Evolutionary conservation across 768 basidiomycete species (phyloP).

Genomic region (Suillus alpinus): DNA sequence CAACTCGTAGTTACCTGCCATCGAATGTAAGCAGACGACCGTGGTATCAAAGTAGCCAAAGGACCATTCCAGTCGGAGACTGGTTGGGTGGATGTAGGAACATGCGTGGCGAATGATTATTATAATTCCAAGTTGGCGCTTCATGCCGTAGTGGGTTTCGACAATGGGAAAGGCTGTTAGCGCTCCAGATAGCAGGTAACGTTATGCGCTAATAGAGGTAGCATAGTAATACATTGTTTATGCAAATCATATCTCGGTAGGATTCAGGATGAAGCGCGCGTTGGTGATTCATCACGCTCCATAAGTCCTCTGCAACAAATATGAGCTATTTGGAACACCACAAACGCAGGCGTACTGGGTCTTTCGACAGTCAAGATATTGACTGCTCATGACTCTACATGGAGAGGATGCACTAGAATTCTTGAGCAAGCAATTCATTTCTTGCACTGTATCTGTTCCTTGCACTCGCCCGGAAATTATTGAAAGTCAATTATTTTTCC

Average conservation of each 20-base stretch:
- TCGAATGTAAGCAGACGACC: background rate
- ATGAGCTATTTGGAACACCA: background rate
- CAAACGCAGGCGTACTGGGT: slow-evolving; percentile 53
- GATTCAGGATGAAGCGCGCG: background rate
- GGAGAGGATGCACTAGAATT: slow-evolving; percentile 71
- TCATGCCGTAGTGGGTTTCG: background rate
- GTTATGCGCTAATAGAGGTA: background rate
- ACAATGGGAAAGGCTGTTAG: background rate
- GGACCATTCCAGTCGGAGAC: background rate
- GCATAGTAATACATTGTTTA: background rate
- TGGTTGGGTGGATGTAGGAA: background rate
- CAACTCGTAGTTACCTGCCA: background rate
- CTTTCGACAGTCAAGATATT: slow-evolving; percentile 90
- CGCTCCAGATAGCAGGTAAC: background rate
- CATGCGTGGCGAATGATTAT: background rate
- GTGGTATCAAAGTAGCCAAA: background rate
- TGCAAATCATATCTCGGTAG: background rate
- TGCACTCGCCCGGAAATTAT: slow-evolving; percentile 74
- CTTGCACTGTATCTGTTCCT: slow-evolving; percentile 69
- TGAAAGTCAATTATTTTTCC: background rate
- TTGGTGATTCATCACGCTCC: slow-evolving; percentile 70
- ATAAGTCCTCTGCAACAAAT: slow-evolving; percentile 66
- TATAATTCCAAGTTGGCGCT: background rate
- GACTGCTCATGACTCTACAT: slow-evolving; percentile 70
- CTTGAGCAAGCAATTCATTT: slow-evolving; percentile 75